These are phyloP conservation scores for Cryptosporidium muris DNA, from an alignment of 169 alveolate genomes.

Conservation along the genomic window DNA sequence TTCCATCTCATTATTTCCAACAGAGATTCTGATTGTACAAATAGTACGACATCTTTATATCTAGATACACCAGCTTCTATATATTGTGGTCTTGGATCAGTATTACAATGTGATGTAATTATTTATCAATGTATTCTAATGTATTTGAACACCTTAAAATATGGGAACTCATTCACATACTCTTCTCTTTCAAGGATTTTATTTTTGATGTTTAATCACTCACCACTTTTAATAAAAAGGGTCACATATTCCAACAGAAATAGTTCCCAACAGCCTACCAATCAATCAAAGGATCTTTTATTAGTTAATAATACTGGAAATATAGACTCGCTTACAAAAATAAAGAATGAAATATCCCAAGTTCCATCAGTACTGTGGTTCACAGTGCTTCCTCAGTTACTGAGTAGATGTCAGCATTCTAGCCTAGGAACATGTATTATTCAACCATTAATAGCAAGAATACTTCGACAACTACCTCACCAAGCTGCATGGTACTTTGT, in stretches of 20 bases:
- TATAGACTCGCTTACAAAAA: conserved; percentile 16
- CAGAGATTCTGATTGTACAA: conserved; percentile 7
- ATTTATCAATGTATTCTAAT: conserved; percentile 43
- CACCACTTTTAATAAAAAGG: conserved; percentile 16
- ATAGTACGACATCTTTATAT: conserved; percentile 1
- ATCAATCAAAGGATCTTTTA: background rate
- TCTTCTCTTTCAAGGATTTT: conserved; percentile 63
- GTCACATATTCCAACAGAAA: background rate
- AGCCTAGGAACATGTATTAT: conserved; percentile 73
- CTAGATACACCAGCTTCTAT: background rate
- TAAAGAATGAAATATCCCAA: conserved; percentile 18
- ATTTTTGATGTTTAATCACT: conserved; percentile 51
- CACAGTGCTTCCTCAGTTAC: conserved; percentile 74
- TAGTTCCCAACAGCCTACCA: background rate
- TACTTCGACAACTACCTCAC: conserved; percentile 73
- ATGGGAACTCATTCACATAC: conserved; percentile 40
- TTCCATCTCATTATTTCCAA: conserved; percentile 50
- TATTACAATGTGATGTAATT: conserved; percentile 47
- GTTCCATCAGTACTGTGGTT: conserved; percentile 73
- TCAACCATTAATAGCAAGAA: conserved; percentile 76
- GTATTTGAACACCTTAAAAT: conserved; percentile 49
- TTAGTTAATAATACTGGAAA: conserved; percentile 10
- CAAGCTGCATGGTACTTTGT: conserved; percentile 79
- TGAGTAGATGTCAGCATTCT: conserved; percentile 78
- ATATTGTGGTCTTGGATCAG: conserved; percentile 21